These are phyloP conservation scores for Aureobasidium namibiae DNA, from an alignment of 2,329 filamentous ascomycete genomes.

Conservation along the genomic window DNA sequence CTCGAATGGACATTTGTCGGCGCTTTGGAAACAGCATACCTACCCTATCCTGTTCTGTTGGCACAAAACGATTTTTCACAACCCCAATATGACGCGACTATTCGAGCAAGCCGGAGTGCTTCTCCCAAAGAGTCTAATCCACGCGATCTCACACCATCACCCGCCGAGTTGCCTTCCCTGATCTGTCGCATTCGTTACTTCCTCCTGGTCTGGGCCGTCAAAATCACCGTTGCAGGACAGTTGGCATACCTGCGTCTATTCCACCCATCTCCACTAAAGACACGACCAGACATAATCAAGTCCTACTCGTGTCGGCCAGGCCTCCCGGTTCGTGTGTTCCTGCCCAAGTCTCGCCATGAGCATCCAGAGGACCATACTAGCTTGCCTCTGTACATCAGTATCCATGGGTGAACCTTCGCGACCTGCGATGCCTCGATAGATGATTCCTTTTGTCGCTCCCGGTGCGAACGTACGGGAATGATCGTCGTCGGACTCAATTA, in stretches of 20 bases:
- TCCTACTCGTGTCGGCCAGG: neutral
- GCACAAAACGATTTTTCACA: too few species aligned
- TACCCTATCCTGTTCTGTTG: too few species aligned
- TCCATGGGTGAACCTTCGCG: neutral
- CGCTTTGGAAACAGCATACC: too few species aligned
- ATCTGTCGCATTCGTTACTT: neutral
- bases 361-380: neutral
- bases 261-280: neutral
- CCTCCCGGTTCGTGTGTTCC: neutral
- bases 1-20: too few species aligned
- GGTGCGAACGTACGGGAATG: neutral
- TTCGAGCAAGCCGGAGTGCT: neutral
- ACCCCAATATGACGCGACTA: too few species aligned
- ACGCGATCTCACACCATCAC: neutral
- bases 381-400: neutral
- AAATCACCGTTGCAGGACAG: neutral
- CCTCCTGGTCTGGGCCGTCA: neutral
- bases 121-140: neutral
- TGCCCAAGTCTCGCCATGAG: neutral
- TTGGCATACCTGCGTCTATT: neutral
- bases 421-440: neutral
- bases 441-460: neutral
- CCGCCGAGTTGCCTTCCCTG: neutral
- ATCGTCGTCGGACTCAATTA: neutral
- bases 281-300: neutral